Evolutionary conservation across 108 stramenopile species (phyloP).

Genomic region (Nannochloropsis granulata): DNA sequence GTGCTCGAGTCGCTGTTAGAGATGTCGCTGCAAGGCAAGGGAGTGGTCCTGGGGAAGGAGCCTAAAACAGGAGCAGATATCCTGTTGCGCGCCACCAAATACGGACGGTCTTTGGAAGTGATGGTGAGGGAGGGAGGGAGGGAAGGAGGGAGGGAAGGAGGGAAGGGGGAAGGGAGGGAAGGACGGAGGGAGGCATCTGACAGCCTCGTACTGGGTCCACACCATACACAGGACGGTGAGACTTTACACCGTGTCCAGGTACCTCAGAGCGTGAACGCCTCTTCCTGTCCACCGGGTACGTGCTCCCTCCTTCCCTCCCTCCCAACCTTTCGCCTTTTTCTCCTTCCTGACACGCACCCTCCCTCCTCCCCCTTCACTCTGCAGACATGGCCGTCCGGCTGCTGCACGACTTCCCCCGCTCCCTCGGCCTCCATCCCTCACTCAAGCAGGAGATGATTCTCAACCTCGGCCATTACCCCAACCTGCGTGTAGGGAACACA

Average conservation of each 20-base stretch:
- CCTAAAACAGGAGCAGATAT: neutral
- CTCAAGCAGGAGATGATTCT: neutral
- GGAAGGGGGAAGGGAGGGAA: neutral
- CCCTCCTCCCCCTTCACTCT: neutral
- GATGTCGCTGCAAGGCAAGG: neutral
- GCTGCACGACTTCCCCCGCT: neutral
- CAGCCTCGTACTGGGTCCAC: neutral
- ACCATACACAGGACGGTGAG: neutral
- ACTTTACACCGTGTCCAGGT: neutral
- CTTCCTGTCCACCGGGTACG: neutral
- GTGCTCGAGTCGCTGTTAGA: neutral
- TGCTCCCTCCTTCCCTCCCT: neutral
- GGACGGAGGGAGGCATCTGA: neutral
- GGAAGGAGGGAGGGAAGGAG: neutral
- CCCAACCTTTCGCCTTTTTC: neutral
- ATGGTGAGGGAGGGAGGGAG: neutral
- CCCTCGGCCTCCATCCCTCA: neutral
- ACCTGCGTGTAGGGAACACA: neutral
- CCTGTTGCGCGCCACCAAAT: neutral
- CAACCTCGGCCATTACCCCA: neutral
- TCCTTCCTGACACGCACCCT: neutral
- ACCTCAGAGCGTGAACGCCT: neutral
- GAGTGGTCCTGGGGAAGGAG: neutral
- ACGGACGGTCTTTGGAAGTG: neutral
- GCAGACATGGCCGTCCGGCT: neutral